Conservation (phyloP, 2,329 filamentous ascomycete species). For the Colletotrichum trifolii region DNA sequence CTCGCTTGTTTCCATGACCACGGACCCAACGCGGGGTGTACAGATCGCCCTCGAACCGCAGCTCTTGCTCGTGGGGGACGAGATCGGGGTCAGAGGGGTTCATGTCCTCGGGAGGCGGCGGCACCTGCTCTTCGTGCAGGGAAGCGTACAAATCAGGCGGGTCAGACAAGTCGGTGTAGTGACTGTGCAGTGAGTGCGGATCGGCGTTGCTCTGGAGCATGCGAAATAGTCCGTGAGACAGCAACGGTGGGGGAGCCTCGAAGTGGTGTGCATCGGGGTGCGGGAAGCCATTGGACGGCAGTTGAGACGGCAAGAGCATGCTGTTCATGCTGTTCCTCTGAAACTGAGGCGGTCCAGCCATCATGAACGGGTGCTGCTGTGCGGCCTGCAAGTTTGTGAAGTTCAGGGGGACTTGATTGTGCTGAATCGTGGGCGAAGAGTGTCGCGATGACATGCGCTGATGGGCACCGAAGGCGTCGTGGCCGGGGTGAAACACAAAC, state of each 20-base stretch:
- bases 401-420: conserved; percentile 62
- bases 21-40: conserved; percentile 88
- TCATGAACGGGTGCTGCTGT: conserved; percentile 66
- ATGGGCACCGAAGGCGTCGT: conserved; percentile 68
- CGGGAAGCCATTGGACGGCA: conserved; percentile 56
- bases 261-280: conserved; percentile 63
- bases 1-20: conserved; percentile 86
- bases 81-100: conserved; percentile 81
- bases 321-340: conserved; percentile 70
- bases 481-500: conserved; percentile 70
- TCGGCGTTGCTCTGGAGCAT: conserved; percentile 82
- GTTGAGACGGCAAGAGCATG: conserved; percentile 61
- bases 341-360: conserved; percentile 63
- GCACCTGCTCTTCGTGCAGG: conserved; percentile 77
- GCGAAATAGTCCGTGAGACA: conserved; percentile 79
- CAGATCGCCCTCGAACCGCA: conserved; percentile 82
- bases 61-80: conserved; percentile 80
- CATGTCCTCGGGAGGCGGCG: conserved; percentile 84
- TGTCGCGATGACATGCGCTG: conserved; percentile 66
- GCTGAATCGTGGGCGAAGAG: conserved; percentile 60
- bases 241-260: conserved; percentile 69
- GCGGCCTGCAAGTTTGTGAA: conserved; percentile 66
- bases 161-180: conserved; percentile 79
- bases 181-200: conserved; percentile 72
- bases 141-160: conserved; percentile 82